Percentiles rank a stretch among this genome's conserved stretches.
Evolutionary conservation across 345 rosid genomes (phyloP).

Genomic region (Camelina neglecta): DNA sequence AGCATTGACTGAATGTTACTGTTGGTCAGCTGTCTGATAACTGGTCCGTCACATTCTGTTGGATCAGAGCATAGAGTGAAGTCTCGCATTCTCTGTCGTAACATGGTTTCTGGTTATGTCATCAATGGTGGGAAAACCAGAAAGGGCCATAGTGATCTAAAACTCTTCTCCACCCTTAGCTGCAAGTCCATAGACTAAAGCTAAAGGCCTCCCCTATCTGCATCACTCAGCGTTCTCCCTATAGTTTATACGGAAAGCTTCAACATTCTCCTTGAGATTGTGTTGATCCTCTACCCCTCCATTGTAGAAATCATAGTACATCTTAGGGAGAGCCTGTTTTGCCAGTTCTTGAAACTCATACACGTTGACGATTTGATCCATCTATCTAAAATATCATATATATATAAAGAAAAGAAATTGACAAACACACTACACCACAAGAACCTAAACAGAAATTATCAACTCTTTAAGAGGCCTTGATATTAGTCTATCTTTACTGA

Average conservation of each 20-base stretch:
- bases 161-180: conserved; percentile 80
- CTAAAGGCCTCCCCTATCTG: conserved; percentile 88
- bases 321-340: too few relatives aligned
- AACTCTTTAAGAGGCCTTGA: neutral
- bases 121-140: conserved; percentile 65
- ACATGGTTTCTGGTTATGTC: conserved; percentile 71
- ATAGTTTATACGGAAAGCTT: conserved; percentile 50
- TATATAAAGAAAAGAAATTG: neutral
- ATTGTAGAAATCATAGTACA: too few relatives aligned
- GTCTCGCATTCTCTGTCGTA: conserved; percentile 50
- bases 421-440: neutral
- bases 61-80: conserved; percentile 56
- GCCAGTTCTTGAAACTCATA: too few relatives aligned
- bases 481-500: too few relatives aligned
- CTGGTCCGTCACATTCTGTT: neutral
- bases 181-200: conserved; percentile 60
- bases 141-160: conserved; percentile 78
- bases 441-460: neutral
- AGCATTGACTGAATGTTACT: neutral
- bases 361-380: conserved; percentile 70
- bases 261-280: conserved; percentile 64
- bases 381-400: too few relatives aligned
- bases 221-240: conserved; percentile 33
- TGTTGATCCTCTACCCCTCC: conserved; percentile 80
- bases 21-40: neutral